phyloP scores from a whole-genome alignment of 495 filamentous ascomycete genomes.

The Aspergillus egyptiacus region DNA sequence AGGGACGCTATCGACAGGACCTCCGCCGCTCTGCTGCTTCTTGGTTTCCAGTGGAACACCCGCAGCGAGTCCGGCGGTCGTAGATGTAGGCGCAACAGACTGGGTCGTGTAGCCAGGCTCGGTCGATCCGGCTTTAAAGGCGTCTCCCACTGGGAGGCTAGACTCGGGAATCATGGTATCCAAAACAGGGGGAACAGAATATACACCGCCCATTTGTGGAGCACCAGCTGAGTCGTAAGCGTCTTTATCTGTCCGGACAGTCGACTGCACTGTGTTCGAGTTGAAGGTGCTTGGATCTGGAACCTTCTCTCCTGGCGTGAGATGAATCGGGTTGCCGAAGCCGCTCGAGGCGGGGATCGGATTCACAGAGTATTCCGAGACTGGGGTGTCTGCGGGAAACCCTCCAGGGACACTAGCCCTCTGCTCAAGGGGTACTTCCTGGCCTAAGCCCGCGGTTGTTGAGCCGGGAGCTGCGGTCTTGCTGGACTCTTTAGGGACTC shows the following conservation, averaged over 20 bases:
- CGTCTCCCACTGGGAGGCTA: constrained; percentile 62
- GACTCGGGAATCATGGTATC: constrained; percentile 78
- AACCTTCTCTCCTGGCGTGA: constrained; percentile 74
- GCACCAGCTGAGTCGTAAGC: constrained; percentile 70
- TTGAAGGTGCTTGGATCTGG: constrained; percentile 53
- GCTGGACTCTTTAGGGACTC: constrained; percentile 55
- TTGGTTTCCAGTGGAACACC: constrained; percentile 60
- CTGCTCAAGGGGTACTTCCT: constrained; percentile 55
- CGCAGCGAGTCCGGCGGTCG: constrained; percentile 67
- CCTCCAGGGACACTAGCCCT: constrained; percentile 55
- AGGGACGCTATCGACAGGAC: constrained; percentile 55
- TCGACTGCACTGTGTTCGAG: constrained; percentile 44
- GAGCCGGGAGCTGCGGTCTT: constrained; percentile 51
- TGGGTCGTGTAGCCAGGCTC: constrained; percentile 56
- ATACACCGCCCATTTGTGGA: constrained; percentile 27
- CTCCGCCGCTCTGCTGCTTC: constrained; percentile 44
- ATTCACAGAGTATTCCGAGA: constrained; percentile 58
- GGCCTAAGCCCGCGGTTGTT: constrained; percentile 60
- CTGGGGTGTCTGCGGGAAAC: neutral
- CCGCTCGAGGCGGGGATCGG: constrained; percentile 67
- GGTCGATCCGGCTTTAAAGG: constrained; percentile 7
- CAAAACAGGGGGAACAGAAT: constrained; percentile 56
- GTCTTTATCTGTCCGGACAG: constrained; percentile 70
- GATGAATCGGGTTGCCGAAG: constrained; percentile 67
- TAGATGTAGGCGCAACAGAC: constrained; percentile 62